Evolutionary conservation across 805 yeast species (phyloP).

Genomic region (Metschnikowia noctiluminum): DNA sequence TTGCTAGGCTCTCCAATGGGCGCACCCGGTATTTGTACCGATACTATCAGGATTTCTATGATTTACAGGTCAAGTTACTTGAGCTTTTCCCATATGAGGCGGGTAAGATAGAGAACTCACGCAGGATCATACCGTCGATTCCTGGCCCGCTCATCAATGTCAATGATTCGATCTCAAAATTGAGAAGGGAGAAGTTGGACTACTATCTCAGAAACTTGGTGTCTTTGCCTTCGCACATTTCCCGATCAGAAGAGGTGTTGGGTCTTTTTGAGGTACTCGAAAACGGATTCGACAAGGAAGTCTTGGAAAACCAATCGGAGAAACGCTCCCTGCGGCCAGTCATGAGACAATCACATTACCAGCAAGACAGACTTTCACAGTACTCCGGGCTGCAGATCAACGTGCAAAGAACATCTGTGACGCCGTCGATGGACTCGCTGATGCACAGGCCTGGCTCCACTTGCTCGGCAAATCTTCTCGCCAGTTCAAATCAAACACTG

Average conservation of each 20-base stretch:
- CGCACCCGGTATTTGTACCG: slow-evolving; percentile 70
- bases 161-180: slow-evolving; percentile 63
- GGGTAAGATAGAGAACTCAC: slow-evolving; percentile 73
- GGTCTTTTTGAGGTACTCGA: slow-evolving; percentile 65
- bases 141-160: slow-evolving; percentile 96
- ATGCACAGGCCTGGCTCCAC: slow-evolving; percentile 21
- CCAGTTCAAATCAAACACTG: not conserved
- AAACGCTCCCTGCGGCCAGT: slow-evolving; percentile 30
- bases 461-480: slow-evolving; percentile 20
- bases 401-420: slow-evolving; percentile 22
- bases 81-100: slow-evolving; percentile 90
- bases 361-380: slow-evolving; percentile 51
- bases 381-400: slow-evolving; percentile 36
- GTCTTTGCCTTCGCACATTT: slow-evolving; percentile 71
- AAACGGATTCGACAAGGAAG: slow-evolving; percentile 58
- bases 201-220: slow-evolving; percentile 55
- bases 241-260: slow-evolving; percentile 64
- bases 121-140: slow-evolving; percentile 84
- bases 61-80: slow-evolving; percentile 78
- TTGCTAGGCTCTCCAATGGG: slow-evolving; percentile 67
- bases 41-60: slow-evolving; percentile 93
- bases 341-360: slow-evolving; percentile 41
- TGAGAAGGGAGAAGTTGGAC: slow-evolving; percentile 53
- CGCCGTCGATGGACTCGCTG: slow-evolving; percentile 26
- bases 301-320: slow-evolving; percentile 16